Conservation (phyloP, 257 asterid genomes). For the Knoxia roxburghii region DNA sequence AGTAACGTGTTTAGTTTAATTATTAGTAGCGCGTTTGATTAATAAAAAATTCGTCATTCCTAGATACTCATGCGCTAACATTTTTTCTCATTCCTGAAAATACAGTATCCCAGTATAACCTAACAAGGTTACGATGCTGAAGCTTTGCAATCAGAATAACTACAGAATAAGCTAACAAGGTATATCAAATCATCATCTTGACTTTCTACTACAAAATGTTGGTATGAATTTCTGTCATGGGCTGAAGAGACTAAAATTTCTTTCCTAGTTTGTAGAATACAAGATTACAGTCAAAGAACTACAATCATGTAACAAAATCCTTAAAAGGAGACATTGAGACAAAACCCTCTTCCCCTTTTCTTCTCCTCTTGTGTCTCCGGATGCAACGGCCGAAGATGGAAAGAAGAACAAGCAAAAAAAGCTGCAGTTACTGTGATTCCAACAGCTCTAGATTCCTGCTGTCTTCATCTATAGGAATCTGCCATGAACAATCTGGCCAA, state of each 20-base stretch:
- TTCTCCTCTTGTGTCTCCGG: background rate
- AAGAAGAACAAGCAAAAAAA: constrained; percentile 3
- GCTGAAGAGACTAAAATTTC: background rate
- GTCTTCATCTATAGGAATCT: constrained; percentile 12
- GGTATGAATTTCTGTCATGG: background rate
- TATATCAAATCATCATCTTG: constrained; percentile 32
- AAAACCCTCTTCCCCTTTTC: background rate
- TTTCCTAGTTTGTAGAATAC: background rate
- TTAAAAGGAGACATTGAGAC: background rate
- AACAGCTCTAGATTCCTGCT: background rate
- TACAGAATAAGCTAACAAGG: constrained; percentile 30
- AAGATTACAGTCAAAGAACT: background rate
- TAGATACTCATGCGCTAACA: constrained; percentile 27
- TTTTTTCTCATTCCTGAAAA: constrained; percentile 25
- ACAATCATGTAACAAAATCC: background rate
- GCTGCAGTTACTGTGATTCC: background rate
- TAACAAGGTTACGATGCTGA: constrained; percentile 33
- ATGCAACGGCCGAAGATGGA: background rate
- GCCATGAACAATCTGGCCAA: background rate
- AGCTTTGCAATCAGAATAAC: constrained; percentile 27
- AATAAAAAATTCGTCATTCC: too few species aligned
- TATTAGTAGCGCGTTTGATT: too few species aligned
- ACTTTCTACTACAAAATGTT: constrained; percentile 30
- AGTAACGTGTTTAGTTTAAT: too few species aligned
- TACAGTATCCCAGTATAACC: constrained; percentile 30